A percentile compares a stretch with the other conserved stretches of the same genome.
phyloP scores from a whole-genome alignment of 192 early-diverging fungal genomes.

The Oehlia diaphana region DNA sequence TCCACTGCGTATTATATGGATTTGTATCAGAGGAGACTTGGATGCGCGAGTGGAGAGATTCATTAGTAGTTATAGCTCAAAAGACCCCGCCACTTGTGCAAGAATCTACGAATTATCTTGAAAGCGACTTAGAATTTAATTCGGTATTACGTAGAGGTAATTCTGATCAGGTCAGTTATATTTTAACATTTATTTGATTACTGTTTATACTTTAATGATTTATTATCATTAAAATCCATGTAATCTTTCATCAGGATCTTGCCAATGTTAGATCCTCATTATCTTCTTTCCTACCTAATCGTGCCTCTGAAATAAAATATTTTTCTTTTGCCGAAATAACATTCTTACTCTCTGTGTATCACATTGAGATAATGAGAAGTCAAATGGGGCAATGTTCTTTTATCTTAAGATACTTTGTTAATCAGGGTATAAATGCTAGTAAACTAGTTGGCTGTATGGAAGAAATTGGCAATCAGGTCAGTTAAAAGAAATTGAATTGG shows the following conservation, averaged over 20 bases:
- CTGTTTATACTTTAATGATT: background rate
- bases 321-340: conserved; percentile 72
- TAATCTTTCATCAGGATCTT: conserved; percentile 40
- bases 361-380: conserved; percentile 80
- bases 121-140: conserved; percentile 84
- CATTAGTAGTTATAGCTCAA: conserved; percentile 72
- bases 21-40: conserved; percentile 73
- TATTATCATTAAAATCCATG: background rate
- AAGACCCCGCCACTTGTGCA: conserved; percentile 85
- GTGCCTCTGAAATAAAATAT: conserved; percentile 53
- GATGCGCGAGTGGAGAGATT: conserved; percentile 71
- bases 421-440: conserved; percentile 80
- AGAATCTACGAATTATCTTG: conserved; percentile 73
- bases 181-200: background rate
- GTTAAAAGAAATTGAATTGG: background rate
- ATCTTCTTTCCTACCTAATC: conserved; percentile 56
- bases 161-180: conserved; percentile 40
- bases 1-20: conserved; percentile 79
- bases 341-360: conserved; percentile 82
- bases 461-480: conserved; percentile 67
- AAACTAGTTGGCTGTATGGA: conserved; percentile 75
- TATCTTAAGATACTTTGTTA: conserved; percentile 81
- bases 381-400: conserved; percentile 66
- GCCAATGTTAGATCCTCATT: conserved; percentile 58
- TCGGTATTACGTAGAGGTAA: conserved; percentile 72